Base-by-base conservation (phyloP, 1,284 basidiomycete species). In the Hemileia vastatrix region DNA sequence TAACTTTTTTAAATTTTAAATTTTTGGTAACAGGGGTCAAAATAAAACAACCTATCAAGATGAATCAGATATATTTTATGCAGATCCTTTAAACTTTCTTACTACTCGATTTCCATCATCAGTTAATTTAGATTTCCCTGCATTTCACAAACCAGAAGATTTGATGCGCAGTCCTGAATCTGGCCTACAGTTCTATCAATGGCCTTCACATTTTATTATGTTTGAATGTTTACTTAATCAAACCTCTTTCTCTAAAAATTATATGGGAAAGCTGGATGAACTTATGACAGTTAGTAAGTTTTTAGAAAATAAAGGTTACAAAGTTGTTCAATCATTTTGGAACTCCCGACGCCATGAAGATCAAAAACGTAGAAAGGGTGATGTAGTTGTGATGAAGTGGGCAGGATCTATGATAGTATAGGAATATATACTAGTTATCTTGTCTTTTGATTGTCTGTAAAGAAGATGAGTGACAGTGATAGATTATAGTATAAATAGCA, bases 51-150 rank as follows among this genome's bases (percentile, higher is more conserved):
- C 74, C 4, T 94, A 95, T 76, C 79, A 77, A 59, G 91, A 93
- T 71, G 88, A 95, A 76, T 87, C 90, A 2, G 83, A 86, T 58
- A 76, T 87, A 6, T 96, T 97, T 77, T 96, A 88, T 75, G 77
- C 78, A 6, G 81, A 84, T 1, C 93, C 94, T 0, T 67, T 81
- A 11, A 70, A 73, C 2, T 95, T 93, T 72, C 77, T 94, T 11
- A 69, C 68, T 27, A 76, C 77, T 0, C 82, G 83, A 54, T 89
- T 93, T 69, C 88, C 89, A 1, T 54, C 69, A 1, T 48, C 62
- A 2, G 86, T 92, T 6, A 77, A 90, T 68, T 69, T 79, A 0
- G 62, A 73, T 0, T 92, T 89, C 70, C 88, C 87, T 1, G 77
- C 80, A 8, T 86, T 86, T 0, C 80, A 63, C 49, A 57, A 67